Evolutionary conservation across 2,329 filamentous ascomycete species (phyloP), one percentile per base, ranked within the genome.

Genomic region (Talaromyces sp.): DNA sequence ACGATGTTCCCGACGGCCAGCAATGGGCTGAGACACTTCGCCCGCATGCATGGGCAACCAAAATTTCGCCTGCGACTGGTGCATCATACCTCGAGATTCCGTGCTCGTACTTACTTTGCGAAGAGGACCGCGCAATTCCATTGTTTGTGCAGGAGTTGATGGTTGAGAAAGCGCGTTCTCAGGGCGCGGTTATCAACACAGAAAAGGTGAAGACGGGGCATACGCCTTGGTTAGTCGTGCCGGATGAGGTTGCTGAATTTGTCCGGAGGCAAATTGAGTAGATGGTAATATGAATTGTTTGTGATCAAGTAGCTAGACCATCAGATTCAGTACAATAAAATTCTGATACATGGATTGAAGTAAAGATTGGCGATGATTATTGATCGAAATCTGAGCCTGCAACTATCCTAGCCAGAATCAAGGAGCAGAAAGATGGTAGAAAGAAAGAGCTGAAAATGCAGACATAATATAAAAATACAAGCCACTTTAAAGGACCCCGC

Each of bases 11-110:
- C 2, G 70, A 73, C 60, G 72, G 50, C 10, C n/a, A 73, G 5
- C 59, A 72, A 22, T 77, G 74, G 72, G 73, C 69, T 8, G 47
- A 67, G 22, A 69, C 68, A 10, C 70, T 76, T 6, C 70, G 69
- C 2, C 74, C 74, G 11, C 73, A 76, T 67, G 70, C 74, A 11
- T 74, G 70, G 70, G 70, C 66, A 10, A 73, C 73, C 8, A 72
- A 73, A 35, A 70, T 67, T 27, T 62, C 71, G 1, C 72, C 72
- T 1, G 71, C 74, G 8, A 73, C 72, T 1, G 64, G 68, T 47
- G 67, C 69, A 0, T 73, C 72, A 1, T 76, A 74, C 60, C 45
- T 70, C 41, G 22, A 64, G 62, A 8, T 71, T 75, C 16, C 71
- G 72, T 0, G 61, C 67, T 10, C 67, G 0, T 77, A 76, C 66